Evolutionary conservation across 805 yeast species (phyloP).

Genomic region (Yarrowia hollandica): DNA sequence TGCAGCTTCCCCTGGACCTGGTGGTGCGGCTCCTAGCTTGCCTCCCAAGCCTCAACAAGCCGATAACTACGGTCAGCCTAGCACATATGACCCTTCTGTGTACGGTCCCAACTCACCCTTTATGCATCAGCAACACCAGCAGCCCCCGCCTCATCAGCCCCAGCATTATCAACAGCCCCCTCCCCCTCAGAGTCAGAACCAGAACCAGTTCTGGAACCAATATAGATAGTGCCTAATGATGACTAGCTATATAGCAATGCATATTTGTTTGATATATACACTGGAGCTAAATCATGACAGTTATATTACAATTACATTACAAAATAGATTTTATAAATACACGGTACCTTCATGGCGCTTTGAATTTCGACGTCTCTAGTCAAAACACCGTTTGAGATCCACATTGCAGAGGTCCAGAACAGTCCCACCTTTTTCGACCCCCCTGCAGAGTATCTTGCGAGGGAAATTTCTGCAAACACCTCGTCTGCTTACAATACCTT

Average conservation of each 20-base stretch:
- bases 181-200: not conserved
- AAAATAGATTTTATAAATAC: no score
- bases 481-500: not conserved
- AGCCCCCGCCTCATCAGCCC: not conserved
- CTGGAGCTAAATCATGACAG: no score
- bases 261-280: no score
- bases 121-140: constrained; percentile 2
- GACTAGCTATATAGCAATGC: no score
- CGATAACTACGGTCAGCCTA: constrained; percentile 1
- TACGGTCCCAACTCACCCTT: constrained; percentile 26
- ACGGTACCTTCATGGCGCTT: no score
- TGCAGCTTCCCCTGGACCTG: not conserved
- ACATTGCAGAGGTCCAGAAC: not conserved
- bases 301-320: no score
- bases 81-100: constrained; percentile 10
- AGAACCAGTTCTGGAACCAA: constrained; percentile 22
- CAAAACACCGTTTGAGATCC: no score
- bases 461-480: not conserved
- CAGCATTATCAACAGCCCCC: constrained; percentile 1
- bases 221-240: no score
- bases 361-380: no score
- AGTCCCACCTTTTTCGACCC: no score
- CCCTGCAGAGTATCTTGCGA: no score
- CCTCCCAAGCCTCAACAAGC: constrained; percentile 10
- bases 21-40: not conserved